These are phyloP conservation scores for Lodderomyces jiufengensis DNA, from an alignment of 1,139 yeast genomes.

Conservation along the genomic window DNA sequence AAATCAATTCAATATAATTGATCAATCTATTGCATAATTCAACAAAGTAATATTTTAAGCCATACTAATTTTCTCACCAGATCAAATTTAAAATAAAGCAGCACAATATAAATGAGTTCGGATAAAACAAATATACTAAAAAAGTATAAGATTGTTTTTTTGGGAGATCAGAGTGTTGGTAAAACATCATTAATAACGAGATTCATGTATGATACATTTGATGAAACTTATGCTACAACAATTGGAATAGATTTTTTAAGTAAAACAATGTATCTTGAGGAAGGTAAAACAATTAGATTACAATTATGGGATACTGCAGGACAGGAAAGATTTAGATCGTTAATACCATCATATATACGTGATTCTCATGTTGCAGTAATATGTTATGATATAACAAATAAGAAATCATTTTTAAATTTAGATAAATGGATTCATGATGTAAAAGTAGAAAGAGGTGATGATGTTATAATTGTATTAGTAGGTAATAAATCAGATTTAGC, in stretches of 20 bases:
- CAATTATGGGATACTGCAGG: constrained; percentile 64
- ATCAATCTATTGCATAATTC: too few species aligned
- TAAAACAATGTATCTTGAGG: constrained; percentile 64
- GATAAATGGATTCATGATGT: constrained; percentile 61
- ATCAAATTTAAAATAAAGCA: neutral
- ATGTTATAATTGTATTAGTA: constrained; percentile 44
- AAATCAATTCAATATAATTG: too few species aligned
- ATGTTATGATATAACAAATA: constrained; percentile 88
- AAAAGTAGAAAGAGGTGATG: constrained; percentile 65
- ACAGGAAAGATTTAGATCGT: constrained; percentile 55
- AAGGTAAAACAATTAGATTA: constrained; percentile 48
- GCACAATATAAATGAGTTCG: constrained; percentile 10
- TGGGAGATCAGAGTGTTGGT: constrained; percentile 98
- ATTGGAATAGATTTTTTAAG: constrained; percentile 95
- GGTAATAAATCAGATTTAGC: constrained; percentile 60
- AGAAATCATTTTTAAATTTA: constrained; percentile 73
- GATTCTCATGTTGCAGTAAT: constrained; percentile 97
- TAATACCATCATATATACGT: constrained; percentile 84
- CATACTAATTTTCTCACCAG: neutral
- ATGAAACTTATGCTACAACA: constrained; percentile 92
- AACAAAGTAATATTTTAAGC: too few species aligned
- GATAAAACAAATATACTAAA: constrained; percentile 34
- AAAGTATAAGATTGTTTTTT: constrained; percentile 85
- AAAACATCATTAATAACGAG: constrained; percentile 93
- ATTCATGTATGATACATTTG: constrained; percentile 98